Percentiles rank a stretch among this genome's conserved stretches.
Evolutionary conservation across 352 stramenopile genomes (phyloP).

Genomic region (Pythium rishiriense): DNA sequence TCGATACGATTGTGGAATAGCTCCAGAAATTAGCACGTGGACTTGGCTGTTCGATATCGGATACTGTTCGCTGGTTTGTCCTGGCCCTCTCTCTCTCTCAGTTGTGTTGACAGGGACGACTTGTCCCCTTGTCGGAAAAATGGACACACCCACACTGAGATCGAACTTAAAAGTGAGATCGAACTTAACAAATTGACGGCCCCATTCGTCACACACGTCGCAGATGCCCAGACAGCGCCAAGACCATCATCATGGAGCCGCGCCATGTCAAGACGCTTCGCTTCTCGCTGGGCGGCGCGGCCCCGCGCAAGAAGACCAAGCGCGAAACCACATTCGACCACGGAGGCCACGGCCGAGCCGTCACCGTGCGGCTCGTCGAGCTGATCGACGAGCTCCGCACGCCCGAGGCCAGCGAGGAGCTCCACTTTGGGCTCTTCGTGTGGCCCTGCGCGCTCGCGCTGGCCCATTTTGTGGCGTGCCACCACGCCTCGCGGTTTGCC

Average conservation of each 20-base stretch:
- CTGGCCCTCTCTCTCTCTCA: too few species aligned
- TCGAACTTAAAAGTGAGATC: too few species aligned
- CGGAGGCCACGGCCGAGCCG: background rate
- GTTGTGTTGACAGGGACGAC: too few species aligned
- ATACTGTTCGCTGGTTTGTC: too few species aligned
- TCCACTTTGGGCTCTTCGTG: constrained; percentile 66
- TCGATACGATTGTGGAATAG: too few species aligned
- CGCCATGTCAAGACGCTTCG: constrained; percentile 4
- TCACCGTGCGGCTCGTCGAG: constrained; percentile 50
- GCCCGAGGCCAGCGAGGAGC: constrained; percentile 41
- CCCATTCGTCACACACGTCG: background rate
- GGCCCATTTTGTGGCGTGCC: constrained; percentile 46
- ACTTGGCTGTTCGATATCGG: too few species aligned
- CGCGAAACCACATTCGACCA: background rate
- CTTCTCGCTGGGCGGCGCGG: constrained; percentile 2
- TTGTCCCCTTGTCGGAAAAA: too few species aligned
- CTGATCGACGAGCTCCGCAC: constrained; percentile 48
- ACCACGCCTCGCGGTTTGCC: constrained; percentile 27
- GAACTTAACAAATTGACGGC: background rate
- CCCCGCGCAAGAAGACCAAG: too few species aligned
- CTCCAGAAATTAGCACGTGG: too few species aligned
- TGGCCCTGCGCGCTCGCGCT: constrained; percentile 62
- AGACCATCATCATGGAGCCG: too few species aligned
- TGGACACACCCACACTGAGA: too few species aligned
- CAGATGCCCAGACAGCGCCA: background rate